Evolutionary conservation across 2,329 filamentous ascomycete species (phyloP).

Genomic region (Colletotrichum scovillei): DNA sequence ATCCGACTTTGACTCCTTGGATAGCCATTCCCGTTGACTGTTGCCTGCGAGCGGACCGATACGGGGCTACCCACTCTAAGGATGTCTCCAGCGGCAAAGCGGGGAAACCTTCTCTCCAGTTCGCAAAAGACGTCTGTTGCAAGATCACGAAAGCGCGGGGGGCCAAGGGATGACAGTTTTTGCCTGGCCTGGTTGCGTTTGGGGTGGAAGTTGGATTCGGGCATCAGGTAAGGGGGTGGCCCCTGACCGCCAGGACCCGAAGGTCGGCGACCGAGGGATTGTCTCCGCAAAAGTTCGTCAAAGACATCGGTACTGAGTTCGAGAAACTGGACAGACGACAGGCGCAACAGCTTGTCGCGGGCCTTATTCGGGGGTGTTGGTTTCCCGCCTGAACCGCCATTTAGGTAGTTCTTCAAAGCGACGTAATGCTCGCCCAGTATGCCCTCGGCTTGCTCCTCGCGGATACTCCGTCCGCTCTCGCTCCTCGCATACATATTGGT

Average conservation of each 20-base stretch:
- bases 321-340: conserved; percentile 94
- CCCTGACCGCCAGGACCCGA: conserved; percentile 62
- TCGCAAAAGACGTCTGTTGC: conserved; percentile 98
- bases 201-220: conserved; percentile 92
- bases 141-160: conserved; percentile 88
- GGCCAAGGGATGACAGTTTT: conserved; percentile 89
- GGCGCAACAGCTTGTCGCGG: conserved; percentile 90
- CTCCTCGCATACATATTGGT: conserved; percentile 75
- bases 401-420: conserved; percentile 81
- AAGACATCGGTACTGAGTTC: conserved; percentile 98
- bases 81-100: conserved; percentile 78
- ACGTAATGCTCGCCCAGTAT: conserved; percentile 84
- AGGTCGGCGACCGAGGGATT: conserved; percentile 71
- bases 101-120: conserved; percentile 88
- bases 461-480: conserved; percentile 71
- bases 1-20: conserved; percentile 64
- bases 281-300: conserved; percentile 90
- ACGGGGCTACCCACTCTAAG: conserved; percentile 77
- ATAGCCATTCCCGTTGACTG: conserved; percentile 66
- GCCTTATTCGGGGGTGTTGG: conserved; percentile 86
- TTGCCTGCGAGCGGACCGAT: conserved; percentile 69
- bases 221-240: conserved; percentile 80
- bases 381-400: conserved; percentile 80
- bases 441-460: conserved; percentile 69
- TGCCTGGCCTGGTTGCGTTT: conserved; percentile 98